Conservation (phyloP, 2,329 filamentous ascomycete species). For the Coniochaeta sp. region DNA sequence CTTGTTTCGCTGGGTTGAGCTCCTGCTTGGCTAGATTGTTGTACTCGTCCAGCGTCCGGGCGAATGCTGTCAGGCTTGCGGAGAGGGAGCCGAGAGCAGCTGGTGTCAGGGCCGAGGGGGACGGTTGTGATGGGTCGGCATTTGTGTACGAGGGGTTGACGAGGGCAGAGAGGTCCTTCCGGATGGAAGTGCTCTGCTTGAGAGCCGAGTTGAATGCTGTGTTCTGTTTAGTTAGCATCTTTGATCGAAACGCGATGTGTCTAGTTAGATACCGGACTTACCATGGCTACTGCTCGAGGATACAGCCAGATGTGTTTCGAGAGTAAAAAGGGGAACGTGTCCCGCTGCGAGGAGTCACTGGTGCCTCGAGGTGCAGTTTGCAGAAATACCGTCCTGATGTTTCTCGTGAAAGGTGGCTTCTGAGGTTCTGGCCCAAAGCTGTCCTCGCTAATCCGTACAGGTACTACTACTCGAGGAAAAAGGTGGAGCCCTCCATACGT, state of each 20-base stretch:
- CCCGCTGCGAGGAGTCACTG: background rate
- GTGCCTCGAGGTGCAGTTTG: background rate
- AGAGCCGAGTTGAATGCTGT: slow-evolving; percentile 80
- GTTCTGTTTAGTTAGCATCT: slow-evolving; percentile 45
- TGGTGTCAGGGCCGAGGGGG: slow-evolving; percentile 43
- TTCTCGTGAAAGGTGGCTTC: background rate
- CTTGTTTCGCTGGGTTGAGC: slow-evolving; percentile 81
- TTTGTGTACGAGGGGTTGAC: slow-evolving; percentile 25
- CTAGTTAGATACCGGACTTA: background rate
- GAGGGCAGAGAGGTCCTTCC: slow-evolving; percentile 67
- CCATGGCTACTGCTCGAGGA: background rate
- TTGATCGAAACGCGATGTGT: background rate
- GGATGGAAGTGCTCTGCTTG: slow-evolving; percentile 75
- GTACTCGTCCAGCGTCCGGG: slow-evolving; percentile 90
- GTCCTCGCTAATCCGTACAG: too few species aligned
- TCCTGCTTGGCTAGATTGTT: slow-evolving; percentile 77
- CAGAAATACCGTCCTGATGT: background rate
- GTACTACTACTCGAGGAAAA: background rate
- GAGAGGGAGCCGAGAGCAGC: slow-evolving; percentile 57
- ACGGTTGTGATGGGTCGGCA: slow-evolving; percentile 11
- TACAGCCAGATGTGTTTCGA: background rate
- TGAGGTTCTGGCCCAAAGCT: background rate
- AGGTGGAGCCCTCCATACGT: background rate
- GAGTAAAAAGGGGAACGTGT: background rate
- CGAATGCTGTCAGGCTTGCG: slow-evolving; percentile 63